Conservation (phyloP, 192 early-diverging fungal species). For the Entomortierella parvispora region DNA sequence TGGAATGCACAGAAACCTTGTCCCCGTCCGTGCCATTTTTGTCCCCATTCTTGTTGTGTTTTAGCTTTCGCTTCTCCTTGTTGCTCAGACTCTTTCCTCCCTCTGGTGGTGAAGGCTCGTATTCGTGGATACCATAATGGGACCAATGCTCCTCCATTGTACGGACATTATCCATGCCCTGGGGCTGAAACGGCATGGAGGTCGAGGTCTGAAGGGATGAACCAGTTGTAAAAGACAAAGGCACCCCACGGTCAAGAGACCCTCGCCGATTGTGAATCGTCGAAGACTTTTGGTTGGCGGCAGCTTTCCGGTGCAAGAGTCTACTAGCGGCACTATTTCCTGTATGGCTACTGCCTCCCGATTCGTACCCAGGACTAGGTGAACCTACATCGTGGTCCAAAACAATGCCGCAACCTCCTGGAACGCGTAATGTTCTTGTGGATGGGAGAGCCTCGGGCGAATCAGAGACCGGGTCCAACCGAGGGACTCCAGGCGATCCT, state of each 20-base stretch:
- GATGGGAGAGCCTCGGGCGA: constrained; percentile 7
- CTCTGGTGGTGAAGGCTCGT: constrained; percentile 14
- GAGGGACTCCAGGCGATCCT: neutral
- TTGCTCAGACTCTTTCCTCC: constrained; percentile 3
- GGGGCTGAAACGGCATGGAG: neutral
- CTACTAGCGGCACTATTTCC: constrained; percentile 2
- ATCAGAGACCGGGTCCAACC: constrained; percentile 2
- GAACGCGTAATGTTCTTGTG: constrained; percentile 9
- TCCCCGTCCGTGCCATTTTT: constrained; percentile 8
- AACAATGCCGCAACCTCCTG: constrained; percentile 16
- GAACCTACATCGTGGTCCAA: neutral
- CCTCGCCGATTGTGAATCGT: constrained; percentile 13
- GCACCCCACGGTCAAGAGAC: constrained; percentile 20
- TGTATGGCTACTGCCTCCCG: neutral
- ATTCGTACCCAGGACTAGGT: neutral
- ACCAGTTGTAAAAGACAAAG: constrained; percentile 14
- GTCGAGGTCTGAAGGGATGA: neutral
- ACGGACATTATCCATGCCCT: constrained; percentile 6
- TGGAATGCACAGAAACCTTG: constrained; percentile 25
- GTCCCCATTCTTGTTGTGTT: constrained; percentile 13
- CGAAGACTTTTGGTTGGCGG: too few species aligned
- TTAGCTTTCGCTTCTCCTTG: constrained; percentile 29
- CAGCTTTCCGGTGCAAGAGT: constrained; percentile 1
- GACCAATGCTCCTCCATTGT: constrained; percentile 37
- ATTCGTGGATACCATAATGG: constrained; percentile 36